Evolutionary conservation across 208 protist genomes (phyloP), one percentile per base, ranked within the genome.

Genomic region (Phytomonas serpens): DNA sequence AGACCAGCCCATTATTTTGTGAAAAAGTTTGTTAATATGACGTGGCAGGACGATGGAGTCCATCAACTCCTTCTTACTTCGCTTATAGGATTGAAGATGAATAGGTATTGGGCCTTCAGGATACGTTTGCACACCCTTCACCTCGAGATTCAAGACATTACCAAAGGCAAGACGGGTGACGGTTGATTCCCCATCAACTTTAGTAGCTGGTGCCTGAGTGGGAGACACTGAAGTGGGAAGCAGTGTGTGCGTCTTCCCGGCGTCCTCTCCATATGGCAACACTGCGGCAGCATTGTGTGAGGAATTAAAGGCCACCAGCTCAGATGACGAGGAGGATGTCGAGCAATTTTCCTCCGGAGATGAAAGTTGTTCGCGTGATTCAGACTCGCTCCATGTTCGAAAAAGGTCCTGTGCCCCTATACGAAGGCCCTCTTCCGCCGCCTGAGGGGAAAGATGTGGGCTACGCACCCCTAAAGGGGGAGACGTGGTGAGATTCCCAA

Each of bases 1-100:
- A 10, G 92, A 83, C 89, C 92, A 96, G 14, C 92, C 92, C 92
- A 96, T 96, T 68, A 96, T 96, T 76, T 94, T 93, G 77, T 96
- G 92, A 78, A 96, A 96, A 23, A 96, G 80, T 52, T 76, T 73
- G 74, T 96, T 96, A 67, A 96, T 88, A 75, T 96, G 92, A 11
- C 87, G 87, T 3, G 92, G 92, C 32, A 96, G 80, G 51, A 86
- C 36, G 34, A 94, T 88, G 27, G 92, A 85, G 68, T 94, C 89
- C 2, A 86, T 85, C 38, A 76, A 83, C 74, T 89, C 87, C 62
- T 84, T 82, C 32, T 79, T 75, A 13, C 69, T 77, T 62, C 78
- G 85, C 10, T 78, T 78, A 67, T 81, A 78, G 69, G 86, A 77
- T 79, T 94, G 86, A 33, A 94, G 78, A 36, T 82, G 77, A 16